These are phyloP conservation scores for Ogataea wickerhamii DNA, from an alignment of 805 yeast genomes.

Conservation along the genomic window DNA sequence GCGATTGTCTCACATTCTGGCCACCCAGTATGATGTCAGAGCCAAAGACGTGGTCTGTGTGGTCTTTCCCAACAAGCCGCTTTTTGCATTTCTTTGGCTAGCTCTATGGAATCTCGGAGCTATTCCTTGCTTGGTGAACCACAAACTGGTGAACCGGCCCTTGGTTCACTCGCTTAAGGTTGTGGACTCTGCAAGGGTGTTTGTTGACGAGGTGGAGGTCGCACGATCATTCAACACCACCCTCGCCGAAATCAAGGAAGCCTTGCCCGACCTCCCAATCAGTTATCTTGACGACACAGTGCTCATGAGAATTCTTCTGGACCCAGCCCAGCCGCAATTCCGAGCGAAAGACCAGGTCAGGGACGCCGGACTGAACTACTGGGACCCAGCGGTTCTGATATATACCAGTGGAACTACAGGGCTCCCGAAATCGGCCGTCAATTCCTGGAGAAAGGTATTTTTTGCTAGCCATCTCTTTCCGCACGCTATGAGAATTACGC, in stretches of 20 bases:
- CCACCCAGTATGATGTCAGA: slow-evolving; percentile 57
- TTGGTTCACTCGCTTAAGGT: slow-evolving; percentile 75
- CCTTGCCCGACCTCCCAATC: slow-evolving; percentile 29
- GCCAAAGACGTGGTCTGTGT: slow-evolving; percentile 69
- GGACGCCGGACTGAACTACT: slow-evolving; percentile 54
- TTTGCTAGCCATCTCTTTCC: slow-evolving; percentile 72
- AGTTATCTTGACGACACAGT: slow-evolving; percentile 19
- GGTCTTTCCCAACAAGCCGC: slow-evolving; percentile 78
- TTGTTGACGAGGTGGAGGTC: slow-evolving; percentile 71
- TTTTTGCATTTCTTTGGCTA: slow-evolving; percentile 75
- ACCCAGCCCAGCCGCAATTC: slow-evolving; percentile 40
- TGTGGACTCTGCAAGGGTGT: slow-evolving; percentile 59
- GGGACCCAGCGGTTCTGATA: slow-evolving; percentile 65
- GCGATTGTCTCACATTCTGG: slow-evolving; percentile 62
- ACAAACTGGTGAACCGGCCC: slow-evolving; percentile 69
- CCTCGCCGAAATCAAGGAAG: slow-evolving; percentile 31
- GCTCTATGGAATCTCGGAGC: slow-evolving; percentile 93
- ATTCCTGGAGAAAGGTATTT: slow-evolving; percentile 84
- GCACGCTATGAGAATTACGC: slow-evolving; percentile 56
- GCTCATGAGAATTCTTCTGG: slow-evolving; percentile 11
- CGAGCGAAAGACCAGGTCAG: slow-evolving; percentile 57
- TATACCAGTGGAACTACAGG: slow-evolving; percentile 96
- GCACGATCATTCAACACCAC: slow-evolving; percentile 44
- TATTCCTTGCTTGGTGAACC: slow-evolving; percentile 80
- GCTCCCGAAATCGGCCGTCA: slow-evolving; percentile 86